phyloP scores from a whole-genome alignment of 2,329 filamentous ascomycete genomes.

The Neonectria punicea region DNA sequence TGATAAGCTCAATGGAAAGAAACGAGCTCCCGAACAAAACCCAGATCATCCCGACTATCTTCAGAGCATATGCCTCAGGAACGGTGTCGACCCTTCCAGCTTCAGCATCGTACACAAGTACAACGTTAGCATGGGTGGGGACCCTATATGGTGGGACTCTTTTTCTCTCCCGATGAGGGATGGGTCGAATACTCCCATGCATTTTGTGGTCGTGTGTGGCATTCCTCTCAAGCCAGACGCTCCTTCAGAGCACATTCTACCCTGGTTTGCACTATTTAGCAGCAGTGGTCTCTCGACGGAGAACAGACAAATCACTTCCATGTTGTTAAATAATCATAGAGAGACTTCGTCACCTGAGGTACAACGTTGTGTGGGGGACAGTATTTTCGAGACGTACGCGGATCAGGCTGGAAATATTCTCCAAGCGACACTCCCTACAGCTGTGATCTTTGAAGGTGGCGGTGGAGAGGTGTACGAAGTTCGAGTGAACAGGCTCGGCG shows the following conservation, averaged over 20 bases:
- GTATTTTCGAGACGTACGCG: conserved; percentile 2
- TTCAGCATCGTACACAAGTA: conserved; percentile 5
- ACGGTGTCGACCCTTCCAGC: background rate
- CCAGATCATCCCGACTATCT: background rate
- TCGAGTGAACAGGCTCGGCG: background rate
- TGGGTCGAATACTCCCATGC: background rate
- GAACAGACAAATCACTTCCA: background rate
- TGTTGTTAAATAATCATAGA: background rate
- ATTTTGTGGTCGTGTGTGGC: conserved; percentile 6
- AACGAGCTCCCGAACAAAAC: background rate
- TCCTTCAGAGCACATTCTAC: conserved; percentile 5
- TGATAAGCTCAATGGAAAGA: background rate
- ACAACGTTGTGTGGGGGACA: conserved; percentile 5
- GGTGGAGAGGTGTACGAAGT: conserved; percentile 1
- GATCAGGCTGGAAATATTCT: background rate
- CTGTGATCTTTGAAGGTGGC: background rate
- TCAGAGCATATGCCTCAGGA: conserved; percentile 3
- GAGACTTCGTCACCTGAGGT: background rate
- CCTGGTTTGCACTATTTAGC: conserved; percentile 6
- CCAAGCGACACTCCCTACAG: background rate
- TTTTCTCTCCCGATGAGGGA: background rate
- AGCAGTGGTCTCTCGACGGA: background rate
- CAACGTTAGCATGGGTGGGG: background rate
- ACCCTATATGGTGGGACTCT: conserved; percentile 18
- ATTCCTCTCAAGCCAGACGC: conserved; percentile 7